These are phyloP conservation scores for Posidonia australis DNA, from an alignment of 106 monocot genomes.

Conservation along the genomic window DNA sequence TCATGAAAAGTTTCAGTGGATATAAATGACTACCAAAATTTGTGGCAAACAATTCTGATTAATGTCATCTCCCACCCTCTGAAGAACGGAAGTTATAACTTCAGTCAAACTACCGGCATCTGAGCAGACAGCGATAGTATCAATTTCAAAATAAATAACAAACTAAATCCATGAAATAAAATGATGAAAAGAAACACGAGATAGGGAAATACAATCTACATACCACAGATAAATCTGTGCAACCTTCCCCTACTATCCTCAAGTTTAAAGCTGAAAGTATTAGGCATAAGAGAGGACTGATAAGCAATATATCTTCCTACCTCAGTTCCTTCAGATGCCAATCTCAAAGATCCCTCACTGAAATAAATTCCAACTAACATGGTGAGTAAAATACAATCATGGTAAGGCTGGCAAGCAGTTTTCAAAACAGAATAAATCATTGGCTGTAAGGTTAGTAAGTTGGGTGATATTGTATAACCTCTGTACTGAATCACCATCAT, in stretches of 20 bases:
- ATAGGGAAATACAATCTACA: too few relatives aligned
- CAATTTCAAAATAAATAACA: background rate
- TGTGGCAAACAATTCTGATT: slow-evolving; percentile 62
- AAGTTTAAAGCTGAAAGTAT: slow-evolving; percentile 67
- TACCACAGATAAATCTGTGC: slow-evolving; percentile 94
- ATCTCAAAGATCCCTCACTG: slow-evolving; percentile 61
- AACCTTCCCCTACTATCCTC: slow-evolving; percentile 68
- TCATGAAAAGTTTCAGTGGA: background rate
- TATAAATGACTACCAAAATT: slow-evolving; percentile 49
- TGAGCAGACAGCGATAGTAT: slow-evolving; percentile 5
- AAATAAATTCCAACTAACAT: background rate
- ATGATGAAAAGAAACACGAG: too few relatives aligned
- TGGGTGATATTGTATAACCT: slow-evolving; percentile 20
- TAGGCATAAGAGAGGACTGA: slow-evolving; percentile 26
- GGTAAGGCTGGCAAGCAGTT: background rate
- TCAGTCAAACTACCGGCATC: slow-evolving; percentile 72
- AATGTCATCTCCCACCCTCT: slow-evolving; percentile 66
- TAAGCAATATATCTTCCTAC: slow-evolving; percentile 34
- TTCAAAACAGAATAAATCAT: background rate
- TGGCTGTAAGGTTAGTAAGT: background rate
- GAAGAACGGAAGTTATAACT: slow-evolving; percentile 64
- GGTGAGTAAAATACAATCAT: background rate
- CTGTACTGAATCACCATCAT: slow-evolving; percentile 47
- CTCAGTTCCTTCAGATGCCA: slow-evolving; percentile 53
- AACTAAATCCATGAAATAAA: too few relatives aligned